These are phyloP conservation scores for Leccinum rimulosum DNA, from an alignment of 768 basidiomycete genomes.

Conservation along the genomic window DNA sequence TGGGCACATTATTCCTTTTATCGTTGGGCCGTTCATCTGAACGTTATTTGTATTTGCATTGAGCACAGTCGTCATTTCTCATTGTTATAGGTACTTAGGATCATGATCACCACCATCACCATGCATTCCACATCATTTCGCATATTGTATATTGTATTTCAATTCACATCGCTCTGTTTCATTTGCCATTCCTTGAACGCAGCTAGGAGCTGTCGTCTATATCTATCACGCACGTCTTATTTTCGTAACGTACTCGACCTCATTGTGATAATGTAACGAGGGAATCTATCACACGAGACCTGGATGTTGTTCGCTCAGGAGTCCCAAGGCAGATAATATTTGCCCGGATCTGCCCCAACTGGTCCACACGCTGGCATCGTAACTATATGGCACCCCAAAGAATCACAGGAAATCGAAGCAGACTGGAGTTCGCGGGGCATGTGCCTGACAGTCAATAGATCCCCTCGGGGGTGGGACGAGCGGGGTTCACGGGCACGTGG, in stretches of 20 bases:
- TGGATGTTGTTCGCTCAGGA: background rate
- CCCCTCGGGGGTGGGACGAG: background rate
- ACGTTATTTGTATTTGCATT: conserved; percentile 1
- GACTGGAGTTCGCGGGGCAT: background rate
- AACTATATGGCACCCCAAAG: background rate
- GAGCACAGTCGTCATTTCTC: background rate
- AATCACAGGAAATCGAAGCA: background rate
- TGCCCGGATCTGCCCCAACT: background rate
- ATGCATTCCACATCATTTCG: background rate
- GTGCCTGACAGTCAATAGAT: background rate
- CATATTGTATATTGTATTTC: background rate
- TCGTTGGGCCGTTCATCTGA: conserved; percentile 4
- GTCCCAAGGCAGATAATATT: no score
- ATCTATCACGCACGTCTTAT: background rate
- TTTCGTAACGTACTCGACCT: background rate
- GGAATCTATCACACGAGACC: background rate
- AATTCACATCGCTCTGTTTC: background rate
- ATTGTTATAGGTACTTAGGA: background rate
- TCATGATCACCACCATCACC: background rate
- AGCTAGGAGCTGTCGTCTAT: background rate
- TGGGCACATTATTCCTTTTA: background rate
- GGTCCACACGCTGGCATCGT: background rate
- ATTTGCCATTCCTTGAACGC: background rate
- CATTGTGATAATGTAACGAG: background rate
- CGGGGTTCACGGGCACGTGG: background rate